Conservation (phyloP, 2,329 filamentous ascomycete genomes). For the Pseudocercospora cruenta region DNA sequence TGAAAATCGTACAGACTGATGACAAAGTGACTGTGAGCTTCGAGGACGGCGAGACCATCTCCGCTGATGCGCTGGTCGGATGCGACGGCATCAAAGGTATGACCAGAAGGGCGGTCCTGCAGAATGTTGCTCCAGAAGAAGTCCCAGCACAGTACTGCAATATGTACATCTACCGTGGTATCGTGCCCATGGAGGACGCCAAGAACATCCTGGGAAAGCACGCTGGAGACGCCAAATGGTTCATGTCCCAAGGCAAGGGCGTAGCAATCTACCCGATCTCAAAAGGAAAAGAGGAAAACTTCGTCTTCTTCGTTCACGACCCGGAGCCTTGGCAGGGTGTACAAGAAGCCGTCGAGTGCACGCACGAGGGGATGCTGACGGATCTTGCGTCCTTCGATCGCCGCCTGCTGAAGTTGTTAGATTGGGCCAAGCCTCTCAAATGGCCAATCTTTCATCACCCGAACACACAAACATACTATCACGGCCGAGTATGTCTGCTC, state of each 20-base stretch:
- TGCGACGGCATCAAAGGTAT: slow-evolving; percentile 67
- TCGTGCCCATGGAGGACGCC: slow-evolving; percentile 59
- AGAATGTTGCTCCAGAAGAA: slow-evolving; percentile 47
- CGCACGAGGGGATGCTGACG: slow-evolving; percentile 13
- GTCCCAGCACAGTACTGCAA: slow-evolving; percentile 56
- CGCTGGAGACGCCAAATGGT: slow-evolving; percentile 25
- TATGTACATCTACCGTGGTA: slow-evolving; percentile 65
- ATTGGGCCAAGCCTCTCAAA: slow-evolving; percentile 44
- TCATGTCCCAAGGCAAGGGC: slow-evolving; percentile 25
- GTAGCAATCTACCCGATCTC: slow-evolving; percentile 58
- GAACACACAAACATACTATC: slow-evolving; percentile 44
- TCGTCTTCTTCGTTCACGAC: slow-evolving; percentile 53
- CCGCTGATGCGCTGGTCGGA: slow-evolving; percentile 54
- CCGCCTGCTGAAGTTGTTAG: slow-evolving; percentile 13
- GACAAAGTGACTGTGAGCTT: slow-evolving; percentile 21
- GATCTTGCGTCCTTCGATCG: slow-evolving; percentile 15
- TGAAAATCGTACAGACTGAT: slow-evolving; percentile 23
- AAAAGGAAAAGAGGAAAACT: slow-evolving; percentile 60
- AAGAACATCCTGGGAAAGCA: slow-evolving; percentile 28
- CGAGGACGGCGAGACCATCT: slow-evolving; percentile 34
- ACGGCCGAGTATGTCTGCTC: slow-evolving; percentile 48
- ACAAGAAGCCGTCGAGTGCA: slow-evolving; percentile 43
- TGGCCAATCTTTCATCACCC: slow-evolving; percentile 56
- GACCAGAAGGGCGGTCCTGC: slow-evolving; percentile 58
- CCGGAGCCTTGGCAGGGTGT: slow-evolving; percentile 38